Conservation (phyloP, 2,329 filamentous ascomycete species). For the Neonectria ditissima region DNA sequence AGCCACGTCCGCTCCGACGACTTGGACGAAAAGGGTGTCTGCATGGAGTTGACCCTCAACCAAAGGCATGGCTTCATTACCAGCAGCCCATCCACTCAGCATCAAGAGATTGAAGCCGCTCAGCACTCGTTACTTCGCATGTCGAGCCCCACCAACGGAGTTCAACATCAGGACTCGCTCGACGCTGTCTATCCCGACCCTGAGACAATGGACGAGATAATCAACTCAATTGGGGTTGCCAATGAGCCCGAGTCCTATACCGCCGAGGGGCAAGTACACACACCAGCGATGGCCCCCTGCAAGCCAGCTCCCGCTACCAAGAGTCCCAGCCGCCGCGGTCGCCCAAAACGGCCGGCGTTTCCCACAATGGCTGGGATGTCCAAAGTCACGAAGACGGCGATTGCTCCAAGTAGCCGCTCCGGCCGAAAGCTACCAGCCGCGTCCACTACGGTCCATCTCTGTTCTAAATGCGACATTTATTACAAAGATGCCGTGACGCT, state of each 20-base stretch:
- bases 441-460: slow-evolving; percentile 17
- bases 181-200: slow-evolving; percentile 28
- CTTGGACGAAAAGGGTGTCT: slow-evolving; percentile 1
- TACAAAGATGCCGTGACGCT: slow-evolving; percentile 61
- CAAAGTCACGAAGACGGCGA: slow-evolving; percentile 24
- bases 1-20: slow-evolving; percentile 12
- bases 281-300: not conserved
- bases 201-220: slow-evolving; percentile 16
- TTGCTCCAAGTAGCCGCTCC: not conserved
- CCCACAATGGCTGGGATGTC: slow-evolving; percentile 7
- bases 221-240: not conserved
- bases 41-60: slow-evolving; percentile 20
- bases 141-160: slow-evolving; percentile 1
- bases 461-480: slow-evolving; percentile 32
- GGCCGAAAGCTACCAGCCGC: slow-evolving; percentile 27
- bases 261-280: slow-evolving; percentile 21
- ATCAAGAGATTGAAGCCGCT: not conserved
- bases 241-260: not conserved
- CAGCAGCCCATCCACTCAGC: slow-evolving; percentile 5
- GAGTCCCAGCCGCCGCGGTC: slow-evolving; percentile 25
- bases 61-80: slow-evolving; percentile 7
- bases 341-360: slow-evolving; percentile 23
- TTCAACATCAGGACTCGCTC: slow-evolving; percentile 8
- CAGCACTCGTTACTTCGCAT: not conserved
- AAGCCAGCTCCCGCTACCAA: slow-evolving; percentile 20